Base-by-base conservation (phyloP, 805 yeast genomes). In the Cyberlindnera samutprakarnensis region DNA sequence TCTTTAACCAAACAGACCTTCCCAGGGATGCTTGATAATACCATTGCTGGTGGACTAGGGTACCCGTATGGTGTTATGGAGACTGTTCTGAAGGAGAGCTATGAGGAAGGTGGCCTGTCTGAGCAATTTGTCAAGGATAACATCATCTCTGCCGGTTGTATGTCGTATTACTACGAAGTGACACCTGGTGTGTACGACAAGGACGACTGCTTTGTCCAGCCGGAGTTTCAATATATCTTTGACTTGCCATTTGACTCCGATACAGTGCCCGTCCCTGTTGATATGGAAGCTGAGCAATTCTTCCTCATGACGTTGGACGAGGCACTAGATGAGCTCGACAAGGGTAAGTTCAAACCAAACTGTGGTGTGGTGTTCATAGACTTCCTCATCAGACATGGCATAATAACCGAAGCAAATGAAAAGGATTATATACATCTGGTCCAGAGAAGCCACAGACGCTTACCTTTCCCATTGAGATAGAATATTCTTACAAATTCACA, bases 11-110 rank as follows among this genome's bases (percentile, higher is more conserved):
- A 92, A 54, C 79, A 79, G 13, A 92, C 98, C 0, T 90, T 74
- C 60, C 97, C 98, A 0, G 81, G 83, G 0, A 80, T 75, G 82
- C 67, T 88, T 23, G 98, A 92, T 54, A 90, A 88, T 54, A 86
- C 94, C 1, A 83, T 92, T 6, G 98, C 95, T 0, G 98, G 98
- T 2, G 98, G 98, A 0, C 49, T 92, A 4, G 96, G 94, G 0
- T 67, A 78, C 53, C 95, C 95, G 0, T 64, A 72, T 42, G 85
- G 87, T 0, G 61, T 76, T 3, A 59, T 64, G 49, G 95, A 85
- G 28, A 90, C 96, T 0, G 74, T 78, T 4, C 43, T 83, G 14
- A 92, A 92, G 51, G 98, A 92, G 53, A 75, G 94, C 47, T 66
- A 64, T 38, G 98, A 92, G 48, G 98, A 92, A 49, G 97, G 95